phyloP scores from a whole-genome alignment of 495 filamentous ascomycete species.

The Penicillium coprophilum region DNA sequence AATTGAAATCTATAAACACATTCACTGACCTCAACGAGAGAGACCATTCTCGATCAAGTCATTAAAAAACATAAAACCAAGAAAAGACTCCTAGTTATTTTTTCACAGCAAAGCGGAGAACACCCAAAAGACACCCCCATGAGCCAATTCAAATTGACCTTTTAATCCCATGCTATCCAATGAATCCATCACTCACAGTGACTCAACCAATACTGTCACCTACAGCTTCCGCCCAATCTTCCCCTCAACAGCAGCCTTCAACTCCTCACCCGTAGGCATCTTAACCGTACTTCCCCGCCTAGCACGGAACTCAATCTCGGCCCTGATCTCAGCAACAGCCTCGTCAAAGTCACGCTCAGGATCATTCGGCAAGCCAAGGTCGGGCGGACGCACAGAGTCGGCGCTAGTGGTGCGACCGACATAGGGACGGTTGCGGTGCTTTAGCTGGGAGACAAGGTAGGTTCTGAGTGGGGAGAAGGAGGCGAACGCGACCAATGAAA shows the following conservation, averaged over 20 bases:
- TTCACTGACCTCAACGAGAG: not conserved
- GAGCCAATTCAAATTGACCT: not conserved
- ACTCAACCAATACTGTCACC: not conserved
- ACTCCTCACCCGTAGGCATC: slow-evolving; percentile 48
- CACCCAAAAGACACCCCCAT: too few relatives aligned
- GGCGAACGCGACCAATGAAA: slow-evolving; percentile 70
- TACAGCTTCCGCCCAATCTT: slow-evolving; percentile 45
- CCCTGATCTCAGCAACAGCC: slow-evolving; percentile 70
- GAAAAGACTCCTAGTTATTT: not conserved
- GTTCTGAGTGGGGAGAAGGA: slow-evolving; percentile 64
- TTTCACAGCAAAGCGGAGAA: not conserved
- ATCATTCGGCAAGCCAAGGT: slow-evolving; percentile 77
- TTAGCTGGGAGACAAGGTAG: slow-evolving; percentile 57
- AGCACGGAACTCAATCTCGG: slow-evolving; percentile 63
- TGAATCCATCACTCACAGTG: not conserved
- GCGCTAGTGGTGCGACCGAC: slow-evolving; percentile 29
- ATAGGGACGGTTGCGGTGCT: slow-evolving; percentile 51
- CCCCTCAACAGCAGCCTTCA: slow-evolving; percentile 48
- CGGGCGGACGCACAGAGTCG: slow-evolving; percentile 47
- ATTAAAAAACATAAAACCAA: not conserved
- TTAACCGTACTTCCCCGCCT: slow-evolving; percentile 50
- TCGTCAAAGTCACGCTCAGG: slow-evolving; percentile 76
- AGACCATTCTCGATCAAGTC: not conserved
- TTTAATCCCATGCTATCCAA: slow-evolving; percentile 1
- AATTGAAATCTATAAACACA: not conserved